Base-by-base conservation (phyloP, 2,329 filamentous ascomycete species). In the Fusarium foetens region DNA sequence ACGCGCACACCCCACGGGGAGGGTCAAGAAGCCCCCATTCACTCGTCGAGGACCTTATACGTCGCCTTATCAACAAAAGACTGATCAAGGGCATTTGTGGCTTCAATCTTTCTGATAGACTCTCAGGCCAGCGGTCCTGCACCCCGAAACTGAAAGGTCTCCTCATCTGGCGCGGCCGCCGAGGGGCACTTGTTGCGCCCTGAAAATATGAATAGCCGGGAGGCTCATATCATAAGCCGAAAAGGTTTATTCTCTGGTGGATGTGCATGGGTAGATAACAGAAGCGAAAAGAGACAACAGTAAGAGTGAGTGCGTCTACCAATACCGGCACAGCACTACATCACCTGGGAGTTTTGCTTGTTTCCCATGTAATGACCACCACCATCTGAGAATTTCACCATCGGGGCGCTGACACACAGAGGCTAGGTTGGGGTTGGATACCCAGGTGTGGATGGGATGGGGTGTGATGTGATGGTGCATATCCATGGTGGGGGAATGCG, bases 381-480 rank as follows among this genome's bases (percentile, higher is more conserved):
- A 71, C 70, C 70, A 71, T 61, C 66, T 71, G 58, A 66, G 45
- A 58, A 72, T 72, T 70, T 67, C 61, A 58, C 69, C 69, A 71
- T 71, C 53, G 39, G 46, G 36, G 38, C 60, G 51, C 57, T 73
- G 61, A 60, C 57, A 55, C 43, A 57, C 61, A 70, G 49, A 60
- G 53, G 41, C 54, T 60, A 31, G 61, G 25, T 66, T 52, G 48
- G 31, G 48, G 23, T 36, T 35, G 31, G 33, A 36, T 27, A 36
- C 23, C 33, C 19, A 52, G 49, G 23, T 27, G 17, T 31, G 12
- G 35, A 54, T 27, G 42, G 64, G 59, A 54, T 27, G 43, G 64
- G 59, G 49, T 58, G 55, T 33, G 43, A 23, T 52, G 57, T 54
- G 25, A 42, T 59, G 38, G 33, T 59, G 61, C 51, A 66, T 66